Evolutionary conservation across 495 filamentous ascomycete genomes (phyloP).

Genomic region (Annulohypoxylon stygium): DNA sequence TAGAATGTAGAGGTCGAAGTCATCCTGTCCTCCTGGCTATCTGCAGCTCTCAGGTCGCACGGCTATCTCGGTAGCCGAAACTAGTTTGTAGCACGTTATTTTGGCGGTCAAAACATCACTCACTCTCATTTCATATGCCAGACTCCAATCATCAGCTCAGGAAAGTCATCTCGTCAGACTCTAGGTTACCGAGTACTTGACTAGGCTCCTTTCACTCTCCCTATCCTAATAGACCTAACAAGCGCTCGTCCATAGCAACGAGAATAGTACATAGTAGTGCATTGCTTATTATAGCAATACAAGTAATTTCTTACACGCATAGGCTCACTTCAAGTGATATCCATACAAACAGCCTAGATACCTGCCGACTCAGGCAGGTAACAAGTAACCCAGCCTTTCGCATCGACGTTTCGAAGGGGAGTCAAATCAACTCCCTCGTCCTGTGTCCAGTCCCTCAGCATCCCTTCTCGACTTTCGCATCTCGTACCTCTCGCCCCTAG

Average conservation of each 20-base stretch:
- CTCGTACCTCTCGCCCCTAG: background rate
- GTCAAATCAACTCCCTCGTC: background rate
- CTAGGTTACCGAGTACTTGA: background rate
- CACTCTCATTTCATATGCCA: constrained; percentile 14
- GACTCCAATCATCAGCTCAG: constrained; percentile 10
- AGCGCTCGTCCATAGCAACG: background rate
- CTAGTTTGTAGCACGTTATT: constrained; percentile 34
- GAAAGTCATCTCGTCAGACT: background rate
- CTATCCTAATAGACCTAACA: background rate
- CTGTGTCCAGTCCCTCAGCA: constrained; percentile 17
- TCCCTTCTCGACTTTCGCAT: constrained; percentile 8
- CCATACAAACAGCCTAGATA: background rate
- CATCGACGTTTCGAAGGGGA: background rate
- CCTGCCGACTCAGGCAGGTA: background rate
- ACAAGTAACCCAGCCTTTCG: background rate
- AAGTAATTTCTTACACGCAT: background rate
- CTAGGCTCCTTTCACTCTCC: background rate
- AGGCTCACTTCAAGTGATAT: background rate
- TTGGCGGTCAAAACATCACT: constrained; percentile 33
- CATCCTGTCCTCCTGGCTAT: constrained; percentile 27
- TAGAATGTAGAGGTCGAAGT: constrained; percentile 2
- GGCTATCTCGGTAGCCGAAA: constrained; percentile 42
- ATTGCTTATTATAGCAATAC: background rate
- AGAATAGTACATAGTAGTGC: background rate
- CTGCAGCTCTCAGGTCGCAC: constrained; percentile 36